Base-by-base conservation (phyloP, 2,329 filamentous ascomycete species). In the Helotiales sp. region DNA sequence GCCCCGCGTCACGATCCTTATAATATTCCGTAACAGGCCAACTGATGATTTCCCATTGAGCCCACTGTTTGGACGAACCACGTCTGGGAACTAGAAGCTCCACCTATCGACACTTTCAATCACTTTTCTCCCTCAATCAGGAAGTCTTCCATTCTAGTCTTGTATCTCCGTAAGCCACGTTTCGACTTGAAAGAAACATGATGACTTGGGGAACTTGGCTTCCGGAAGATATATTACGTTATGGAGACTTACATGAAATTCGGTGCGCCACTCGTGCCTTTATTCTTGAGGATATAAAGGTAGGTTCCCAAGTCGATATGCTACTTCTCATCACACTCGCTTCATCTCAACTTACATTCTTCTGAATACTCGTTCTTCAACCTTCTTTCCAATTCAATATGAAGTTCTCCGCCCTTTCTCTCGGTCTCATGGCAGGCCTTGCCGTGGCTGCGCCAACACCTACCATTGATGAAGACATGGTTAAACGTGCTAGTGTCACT, bases 401-500 rank as follows among this genome's bases (percentile, higher is more conserved):
- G 48, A 51, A 38, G 48, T 51, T 51, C 48, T 51, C 48, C 22
- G 48, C 17, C 24, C n/a, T 51, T 30, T 51, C 48, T 27, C 17
- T 38, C 33, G 48, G 48, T 25, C 30, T 51, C 24, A 24, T 51
- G 48, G 48, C 48, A 31, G 48, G 48, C 38, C 29, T 51, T 25
- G 30, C 48, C 15, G 12, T 51, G 15, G 48, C 48, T 36, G 48
- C 48, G 19, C 48, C 48, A 51, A 51, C 48, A 25, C 48, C 48
- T 13, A 51, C 48, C n/a, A n/a, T 51, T 25, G 38, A 51, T n/a
- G 48, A 51, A n/a, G 48, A 36, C 29, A 17, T 51, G 30, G 48
- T 15, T 38, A 38, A 38, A 17, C 48, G 48, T 38, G 48, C 48
- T 9, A 48, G 22, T 13, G 29, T 48, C 44, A 48, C 44, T 48